These are phyloP conservation scores for Wickerhamia fluorescens DNA, from an alignment of 805 yeast species.

Conservation along the genomic window DNA sequence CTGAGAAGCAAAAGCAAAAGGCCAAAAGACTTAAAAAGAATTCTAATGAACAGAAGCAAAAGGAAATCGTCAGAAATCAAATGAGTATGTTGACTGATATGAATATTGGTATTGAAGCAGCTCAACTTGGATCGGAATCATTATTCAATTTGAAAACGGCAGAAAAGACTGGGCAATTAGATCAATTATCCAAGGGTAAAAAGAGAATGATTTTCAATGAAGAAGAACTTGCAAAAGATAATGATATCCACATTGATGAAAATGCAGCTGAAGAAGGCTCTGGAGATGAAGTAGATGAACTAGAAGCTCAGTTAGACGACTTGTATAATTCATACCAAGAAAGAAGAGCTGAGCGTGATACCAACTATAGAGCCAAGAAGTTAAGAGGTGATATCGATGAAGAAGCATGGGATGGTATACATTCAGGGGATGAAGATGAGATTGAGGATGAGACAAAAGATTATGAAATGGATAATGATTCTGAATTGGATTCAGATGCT, in stretches of 20 bases:
- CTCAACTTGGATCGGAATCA: slow-evolving; percentile 67
- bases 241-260: slow-evolving; percentile 48
- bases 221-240: slow-evolving; percentile 48
- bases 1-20: slow-evolving; percentile 62
- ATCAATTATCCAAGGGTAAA: slow-evolving; percentile 70
- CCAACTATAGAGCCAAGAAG: slow-evolving; percentile 59
- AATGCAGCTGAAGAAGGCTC: slow-evolving; percentile 21
- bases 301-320: slow-evolving; percentile 75
- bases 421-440: slow-evolving; percentile 35
- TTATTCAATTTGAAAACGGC: slow-evolving; percentile 81
- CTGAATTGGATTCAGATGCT: slow-evolving; percentile 40
- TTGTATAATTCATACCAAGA: slow-evolving; percentile 74
- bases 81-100: slow-evolving; percentile 92
- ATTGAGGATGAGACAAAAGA: slow-evolving; percentile 26
- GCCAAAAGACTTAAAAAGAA: slow-evolving; percentile 76
- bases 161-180: slow-evolving; percentile 76
- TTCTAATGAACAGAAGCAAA: slow-evolving; percentile 76
- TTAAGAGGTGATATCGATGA: slow-evolving; percentile 73
- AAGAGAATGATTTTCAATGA: slow-evolving; percentile 53
- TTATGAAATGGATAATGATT: slow-evolving; percentile 42
- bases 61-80: slow-evolving; percentile 85
- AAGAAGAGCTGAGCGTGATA: slow-evolving; percentile 59
- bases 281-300: slow-evolving; percentile 53
- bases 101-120: slow-evolving; percentile 92
- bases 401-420: slow-evolving; percentile 72